Evolutionary conservation across 768 basidiomycete genomes (phyloP).

Genomic region (Rhodosporidiobolus sp.): DNA sequence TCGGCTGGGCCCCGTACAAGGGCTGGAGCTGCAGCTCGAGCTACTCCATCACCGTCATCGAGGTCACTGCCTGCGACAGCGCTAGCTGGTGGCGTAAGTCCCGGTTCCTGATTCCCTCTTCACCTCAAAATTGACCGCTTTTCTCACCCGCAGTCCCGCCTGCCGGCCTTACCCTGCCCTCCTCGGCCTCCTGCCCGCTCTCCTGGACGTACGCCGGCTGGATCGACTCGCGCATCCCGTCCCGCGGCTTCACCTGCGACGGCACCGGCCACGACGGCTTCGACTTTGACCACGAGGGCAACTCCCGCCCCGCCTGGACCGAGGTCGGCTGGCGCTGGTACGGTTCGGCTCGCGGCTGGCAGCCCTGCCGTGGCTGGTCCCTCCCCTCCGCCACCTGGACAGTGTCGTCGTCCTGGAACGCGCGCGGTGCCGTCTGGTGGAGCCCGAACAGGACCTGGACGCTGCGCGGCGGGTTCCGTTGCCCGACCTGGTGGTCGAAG

Average conservation of each 20-base stretch:
- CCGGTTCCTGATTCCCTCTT: neutral
- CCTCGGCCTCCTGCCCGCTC: neutral
- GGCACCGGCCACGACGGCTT: conserved; percentile 3
- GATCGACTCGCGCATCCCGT: conserved; percentile 17
- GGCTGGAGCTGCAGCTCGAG: neutral
- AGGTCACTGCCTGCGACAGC: neutral
- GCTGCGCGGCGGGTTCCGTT: neutral
- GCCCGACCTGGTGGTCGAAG: neutral
- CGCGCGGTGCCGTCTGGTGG: conserved; percentile 1
- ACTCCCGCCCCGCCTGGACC: neutral
- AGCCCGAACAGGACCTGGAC: neutral
- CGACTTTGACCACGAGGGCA: conserved; percentile 12
- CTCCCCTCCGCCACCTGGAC: neutral
- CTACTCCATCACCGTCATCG: neutral
- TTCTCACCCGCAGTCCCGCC: too few relatives aligned
- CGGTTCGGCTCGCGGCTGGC: neutral
- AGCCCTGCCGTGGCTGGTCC: neutral
- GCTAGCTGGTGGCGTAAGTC: neutral
- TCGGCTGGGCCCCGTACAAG: conserved; percentile 9
- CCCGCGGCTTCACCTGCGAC: neutral
- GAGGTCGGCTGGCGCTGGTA: conserved; percentile 3
- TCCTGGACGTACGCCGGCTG: conserved; percentile 3
- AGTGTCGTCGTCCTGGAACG: neutral
- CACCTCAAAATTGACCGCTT: too few relatives aligned
- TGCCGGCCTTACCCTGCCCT: neutral